phyloP scores from a whole-genome alignment of 768 basidiomycete species.

The Suillus luteus region DNA sequence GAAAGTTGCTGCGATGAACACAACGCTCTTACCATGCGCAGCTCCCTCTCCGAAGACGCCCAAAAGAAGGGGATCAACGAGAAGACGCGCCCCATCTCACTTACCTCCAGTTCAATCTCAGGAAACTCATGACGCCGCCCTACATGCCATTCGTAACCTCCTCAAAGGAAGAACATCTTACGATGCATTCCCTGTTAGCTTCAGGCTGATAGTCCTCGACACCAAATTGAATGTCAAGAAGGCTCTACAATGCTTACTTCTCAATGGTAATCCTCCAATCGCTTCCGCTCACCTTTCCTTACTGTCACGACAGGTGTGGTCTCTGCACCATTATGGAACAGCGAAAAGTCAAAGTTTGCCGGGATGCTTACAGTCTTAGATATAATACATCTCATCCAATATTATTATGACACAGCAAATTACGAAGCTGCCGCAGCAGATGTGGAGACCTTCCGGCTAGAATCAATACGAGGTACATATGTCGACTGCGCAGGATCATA shows the following conservation, averaged over 20 bases:
- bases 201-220: slow-evolving; percentile 95
- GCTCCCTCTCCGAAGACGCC: slow-evolving; percentile 47
- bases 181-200: slow-evolving; percentile 97
- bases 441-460: slow-evolving; percentile 89
- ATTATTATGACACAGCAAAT: slow-evolving; percentile 87
- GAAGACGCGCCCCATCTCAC: slow-evolving; percentile 61
- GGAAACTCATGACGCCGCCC: slow-evolving; percentile 70
- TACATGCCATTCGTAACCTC: slow-evolving; percentile 73
- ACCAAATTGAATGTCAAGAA: slow-evolving; percentile 96
- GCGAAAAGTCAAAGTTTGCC: slow-evolving; percentile 87
- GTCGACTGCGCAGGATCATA: slow-evolving; percentile 8
- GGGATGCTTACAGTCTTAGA: slow-evolving; percentile 99
- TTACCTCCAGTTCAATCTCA: slow-evolving; percentile 49
- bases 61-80: slow-evolving; percentile 57
- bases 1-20: slow-evolving; percentile 37
- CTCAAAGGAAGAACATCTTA: slow-evolving; percentile 87
- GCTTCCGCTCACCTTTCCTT: background rate
- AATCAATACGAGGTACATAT: slow-evolving; percentile 79
- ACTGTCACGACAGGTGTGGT: slow-evolving; percentile 72
- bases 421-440: slow-evolving; percentile 85
- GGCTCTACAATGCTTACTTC: slow-evolving; percentile 82
- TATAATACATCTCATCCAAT: slow-evolving; percentile 98
- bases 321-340: slow-evolving; percentile 98
- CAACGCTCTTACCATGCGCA: slow-evolving; percentile 49
- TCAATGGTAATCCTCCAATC: slow-evolving; percentile 58